Evolutionary conservation across 176 grass and related monocot genomes (phyloP), one percentile per base, ranked within the genome.

Genomic region (Musa itinerans): DNA sequence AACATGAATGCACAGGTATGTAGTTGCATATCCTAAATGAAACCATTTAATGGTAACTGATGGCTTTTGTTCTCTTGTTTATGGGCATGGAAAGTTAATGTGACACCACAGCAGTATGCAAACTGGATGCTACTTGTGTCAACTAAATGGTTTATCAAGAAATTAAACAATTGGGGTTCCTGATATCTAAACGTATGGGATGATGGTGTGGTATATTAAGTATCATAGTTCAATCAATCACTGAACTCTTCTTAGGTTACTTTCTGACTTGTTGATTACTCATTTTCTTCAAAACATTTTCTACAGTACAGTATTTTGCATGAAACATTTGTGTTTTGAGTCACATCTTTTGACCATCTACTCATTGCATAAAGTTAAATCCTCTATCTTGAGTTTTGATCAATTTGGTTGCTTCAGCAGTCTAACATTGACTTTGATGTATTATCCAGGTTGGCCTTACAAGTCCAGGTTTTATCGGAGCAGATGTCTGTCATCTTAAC

Each of bases 1-100:
- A 99, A 99, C 76, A 99, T 99, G 96, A 99, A 99, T 79, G 96
- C 96, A 83, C 96, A 99, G 90, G 96, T 95, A 78, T 80, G 55
- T 77, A 51, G 68, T 85, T 54, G 63, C 23, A 29, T 27, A 15
- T n/a, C 29, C 53, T 13, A 65, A 69, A 23, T 7, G 15, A 69
- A 66, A 12, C 3, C 22, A 26, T 24, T 66, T 17, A 65, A 6
- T 43, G 34, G 4, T 43, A 43, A 43, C 16, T 49, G 14, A 13
- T 50, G 21, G 56, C 20, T 17, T 51, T 65, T 77, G 16, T 77
- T 77, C 2, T 65, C 9, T 29, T 48, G 22, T 65, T n/a, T 65
- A 3, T 26, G 11, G 34, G 10, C 26, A 70, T 19, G 34, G 1
- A 70, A 70, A 70, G 68, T 50, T 11, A 70, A 11, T 19, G 9